Percentiles rank a stretch among this genome's conserved stretches.
phyloP scores from a whole-genome alignment of 441 rosid species.

The Biscutella laevigata region DNA sequence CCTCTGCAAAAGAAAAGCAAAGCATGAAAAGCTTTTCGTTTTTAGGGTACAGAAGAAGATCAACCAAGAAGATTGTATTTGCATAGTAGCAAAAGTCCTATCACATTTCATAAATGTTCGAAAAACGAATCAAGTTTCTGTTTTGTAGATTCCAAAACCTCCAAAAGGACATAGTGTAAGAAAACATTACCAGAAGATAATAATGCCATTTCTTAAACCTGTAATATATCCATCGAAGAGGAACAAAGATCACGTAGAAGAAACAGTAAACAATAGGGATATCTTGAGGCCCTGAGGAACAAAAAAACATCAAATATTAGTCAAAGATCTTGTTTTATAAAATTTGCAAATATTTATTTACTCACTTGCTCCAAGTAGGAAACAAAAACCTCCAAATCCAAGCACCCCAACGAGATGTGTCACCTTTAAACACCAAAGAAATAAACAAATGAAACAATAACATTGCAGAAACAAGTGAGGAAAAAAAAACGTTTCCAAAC shows the following conservation, averaged over 20 bases:
- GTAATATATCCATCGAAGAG: constrained; percentile 93
- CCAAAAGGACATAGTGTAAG: neutral
- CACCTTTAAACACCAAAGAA: constrained; percentile 37
- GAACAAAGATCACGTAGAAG: constrained; percentile 75
- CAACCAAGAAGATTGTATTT: constrained; percentile 83
- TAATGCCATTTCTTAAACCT: constrained; percentile 96
- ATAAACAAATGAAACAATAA: too few relatives aligned
- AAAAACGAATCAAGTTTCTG: neutral
- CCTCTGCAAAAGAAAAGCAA: constrained; percentile 98
- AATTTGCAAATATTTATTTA: too few relatives aligned
- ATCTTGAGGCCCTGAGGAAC: constrained; percentile 76
- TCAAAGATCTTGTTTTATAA: too few relatives aligned
- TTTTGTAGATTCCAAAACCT: neutral
- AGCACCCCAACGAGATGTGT: constrained; percentile 88
- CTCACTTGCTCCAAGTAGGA: constrained; percentile 85
- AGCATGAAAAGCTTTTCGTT: constrained; percentile 91
- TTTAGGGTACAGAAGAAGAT: constrained; percentile 70
- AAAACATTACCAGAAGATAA: constrained; percentile 79
- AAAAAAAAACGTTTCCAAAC: neutral
- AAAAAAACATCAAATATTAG: neutral
- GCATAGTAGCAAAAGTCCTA: constrained; percentile 98
- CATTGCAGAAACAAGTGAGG: too few relatives aligned
- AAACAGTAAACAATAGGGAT: constrained; percentile 76
- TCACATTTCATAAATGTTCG: constrained; percentile 5
- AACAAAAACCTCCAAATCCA: constrained; percentile 88